These are phyloP conservation scores for Fusarium sp. DNA, from an alignment of 2,329 filamentous ascomycete species.

Conservation along the genomic window DNA sequence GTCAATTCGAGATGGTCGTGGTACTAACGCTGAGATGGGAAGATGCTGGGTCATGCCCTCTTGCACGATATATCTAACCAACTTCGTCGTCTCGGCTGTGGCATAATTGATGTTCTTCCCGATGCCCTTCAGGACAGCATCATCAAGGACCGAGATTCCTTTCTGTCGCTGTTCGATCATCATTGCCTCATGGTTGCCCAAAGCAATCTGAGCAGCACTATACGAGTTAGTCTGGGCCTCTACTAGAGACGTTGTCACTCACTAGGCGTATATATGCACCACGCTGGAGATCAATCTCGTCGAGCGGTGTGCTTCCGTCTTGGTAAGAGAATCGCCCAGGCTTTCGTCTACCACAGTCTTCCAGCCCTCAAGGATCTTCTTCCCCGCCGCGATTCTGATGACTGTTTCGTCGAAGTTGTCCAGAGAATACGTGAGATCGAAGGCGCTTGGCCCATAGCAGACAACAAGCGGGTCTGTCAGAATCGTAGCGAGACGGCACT, in stretches of 20 bases:
- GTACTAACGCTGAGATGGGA: conserved; percentile 5
- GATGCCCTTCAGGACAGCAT: conserved; percentile 15
- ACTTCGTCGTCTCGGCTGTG: conserved; percentile 8
- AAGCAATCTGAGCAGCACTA: conserved; percentile 29
- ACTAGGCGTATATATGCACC: conserved; percentile 30
- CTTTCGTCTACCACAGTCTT: background rate
- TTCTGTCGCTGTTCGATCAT: conserved; percentile 35
- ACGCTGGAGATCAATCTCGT: conserved; percentile 23
- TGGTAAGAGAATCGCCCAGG: background rate
- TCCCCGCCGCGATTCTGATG: background rate
- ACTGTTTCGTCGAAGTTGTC: conserved; percentile 10
- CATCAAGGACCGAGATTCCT: conserved; percentile 13
- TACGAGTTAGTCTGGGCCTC: rapidly evolving
- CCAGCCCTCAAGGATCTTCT: background rate
- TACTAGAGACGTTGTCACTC: rapidly evolving
- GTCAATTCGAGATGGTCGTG: rapidly evolving
- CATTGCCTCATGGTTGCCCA: conserved; percentile 17
- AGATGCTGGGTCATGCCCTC: conserved; percentile 10
- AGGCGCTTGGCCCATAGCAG: conserved; percentile 10
- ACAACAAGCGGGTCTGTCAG: conserved; percentile 12
- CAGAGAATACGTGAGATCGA: conserved; percentile 6
- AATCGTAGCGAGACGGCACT: conserved; percentile 6
- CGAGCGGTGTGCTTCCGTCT: background rate
- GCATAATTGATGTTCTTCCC: conserved; percentile 6
- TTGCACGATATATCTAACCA: conserved; percentile 7